Evolutionary conservation across 805 yeast genomes (phyloP).

Genomic region (Candida sakaeoensis): DNA sequence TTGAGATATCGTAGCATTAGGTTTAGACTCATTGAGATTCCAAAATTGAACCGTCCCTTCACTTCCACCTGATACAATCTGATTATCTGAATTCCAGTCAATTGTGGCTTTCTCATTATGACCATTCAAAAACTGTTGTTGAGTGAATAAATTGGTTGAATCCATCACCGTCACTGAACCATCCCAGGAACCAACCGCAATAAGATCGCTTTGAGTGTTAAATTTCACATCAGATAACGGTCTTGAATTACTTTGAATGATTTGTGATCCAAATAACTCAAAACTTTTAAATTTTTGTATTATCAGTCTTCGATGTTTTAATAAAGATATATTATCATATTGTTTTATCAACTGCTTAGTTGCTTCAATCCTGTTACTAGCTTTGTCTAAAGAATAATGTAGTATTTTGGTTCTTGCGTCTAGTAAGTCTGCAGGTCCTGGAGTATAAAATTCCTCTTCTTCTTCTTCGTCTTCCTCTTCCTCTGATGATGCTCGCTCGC

Average conservation of each 20-base stretch:
- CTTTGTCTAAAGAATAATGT: constrained; percentile 43
- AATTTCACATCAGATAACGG: constrained; percentile 61
- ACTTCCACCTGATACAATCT: constrained; percentile 34
- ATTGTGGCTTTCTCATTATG: constrained; percentile 66
- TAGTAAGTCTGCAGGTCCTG: constrained; percentile 57
- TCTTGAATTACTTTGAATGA: constrained; percentile 53
- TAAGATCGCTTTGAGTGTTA: constrained; percentile 29
- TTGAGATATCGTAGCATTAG: constrained; percentile 14
- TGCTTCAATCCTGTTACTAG: constrained; percentile 38
- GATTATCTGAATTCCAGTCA: constrained; percentile 50
- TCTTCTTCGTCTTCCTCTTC: constrained; percentile 48
- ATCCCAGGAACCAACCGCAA: constrained; percentile 82
- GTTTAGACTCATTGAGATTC: constrained; percentile 18
- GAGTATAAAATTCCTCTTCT: constrained; percentile 83
- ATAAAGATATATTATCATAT: constrained; percentile 38
- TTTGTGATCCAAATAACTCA: constrained; percentile 63
- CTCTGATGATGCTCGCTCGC: constrained; percentile 14
- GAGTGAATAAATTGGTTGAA: constrained; percentile 30
- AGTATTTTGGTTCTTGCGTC: constrained; percentile 53
- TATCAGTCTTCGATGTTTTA: constrained; percentile 45
- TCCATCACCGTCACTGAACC: constrained; percentile 61
- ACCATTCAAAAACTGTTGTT: constrained; percentile 28
- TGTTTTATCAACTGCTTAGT: constrained; percentile 26
- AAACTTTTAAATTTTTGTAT: constrained; percentile 29
- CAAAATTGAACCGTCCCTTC: constrained; percentile 36